These are phyloP conservation scores for Typha latifolia DNA, from an alignment of 176 grass and related monocot species.

Conservation along the genomic window DNA sequence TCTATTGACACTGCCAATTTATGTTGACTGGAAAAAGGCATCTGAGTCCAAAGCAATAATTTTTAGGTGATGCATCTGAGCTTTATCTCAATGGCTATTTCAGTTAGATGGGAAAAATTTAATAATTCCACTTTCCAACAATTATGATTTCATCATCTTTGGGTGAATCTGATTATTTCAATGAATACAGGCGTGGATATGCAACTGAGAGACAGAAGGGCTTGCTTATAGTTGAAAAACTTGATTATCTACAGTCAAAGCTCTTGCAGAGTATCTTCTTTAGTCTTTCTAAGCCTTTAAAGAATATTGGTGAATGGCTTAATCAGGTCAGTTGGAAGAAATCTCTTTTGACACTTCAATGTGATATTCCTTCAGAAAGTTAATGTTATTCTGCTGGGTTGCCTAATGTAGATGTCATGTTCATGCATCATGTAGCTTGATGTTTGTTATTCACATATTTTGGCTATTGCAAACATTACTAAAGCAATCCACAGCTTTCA, in stretches of 20 bases:
- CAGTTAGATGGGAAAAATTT: neutral
- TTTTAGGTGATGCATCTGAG: conserved; percentile 43
- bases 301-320: conserved; percentile 51
- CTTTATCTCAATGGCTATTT: neutral
- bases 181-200: conserved; percentile 62
- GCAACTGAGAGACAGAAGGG: conserved; percentile 78
- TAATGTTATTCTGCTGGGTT: too few relatives aligned
- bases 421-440: too few relatives aligned
- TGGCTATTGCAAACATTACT: too few relatives aligned
- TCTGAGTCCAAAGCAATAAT: conserved; percentile 81
- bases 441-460: too few relatives aligned
- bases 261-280: conserved; percentile 71
- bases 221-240: conserved; percentile 66
- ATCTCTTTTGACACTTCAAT: neutral
- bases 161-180: neutral
- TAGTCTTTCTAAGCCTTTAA: conserved; percentile 64
- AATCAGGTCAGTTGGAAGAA: conserved; percentile 55
- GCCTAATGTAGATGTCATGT: too few relatives aligned
- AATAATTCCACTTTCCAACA: neutral
- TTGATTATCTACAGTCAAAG: conserved; percentile 90
- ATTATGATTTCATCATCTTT: neutral
- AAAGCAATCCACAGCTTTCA: too few relatives aligned
- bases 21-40: conserved; percentile 81
- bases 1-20: conserved; percentile 76
- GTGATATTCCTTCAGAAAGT: too few relatives aligned